phyloP scores from a whole-genome alignment of 2,329 filamentous ascomycete species.

The Calycina herbarum region DNA sequence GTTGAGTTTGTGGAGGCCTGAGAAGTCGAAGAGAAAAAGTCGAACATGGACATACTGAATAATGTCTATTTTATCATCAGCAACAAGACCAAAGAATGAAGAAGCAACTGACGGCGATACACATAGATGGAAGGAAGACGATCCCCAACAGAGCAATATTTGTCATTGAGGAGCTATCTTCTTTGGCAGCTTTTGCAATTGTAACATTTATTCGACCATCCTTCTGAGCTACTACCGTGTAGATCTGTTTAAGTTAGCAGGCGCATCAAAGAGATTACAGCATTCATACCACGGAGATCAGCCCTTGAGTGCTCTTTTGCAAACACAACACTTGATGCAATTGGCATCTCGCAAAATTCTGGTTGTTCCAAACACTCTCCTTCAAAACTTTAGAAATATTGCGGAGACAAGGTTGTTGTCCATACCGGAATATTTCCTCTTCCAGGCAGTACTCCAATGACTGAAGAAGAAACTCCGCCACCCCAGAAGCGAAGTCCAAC shows the following conservation, averaged over 20 bases:
- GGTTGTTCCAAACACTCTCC: conserved; percentile 12
- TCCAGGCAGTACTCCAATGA: background rate
- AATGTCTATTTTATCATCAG: conserved; percentile 3
- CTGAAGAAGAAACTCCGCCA: background rate
- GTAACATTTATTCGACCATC: background rate
- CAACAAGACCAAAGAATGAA: background rate
- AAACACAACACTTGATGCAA: conserved; percentile 13
- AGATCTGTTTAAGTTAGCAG: background rate
- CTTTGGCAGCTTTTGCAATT: conserved; percentile 20
- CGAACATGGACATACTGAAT: conserved; percentile 18
- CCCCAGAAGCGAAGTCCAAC: background rate
- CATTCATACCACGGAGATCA: conserved; percentile 12
- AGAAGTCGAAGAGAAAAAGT: conserved; percentile 1
- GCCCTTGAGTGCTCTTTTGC: conserved; percentile 17
- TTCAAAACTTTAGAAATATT: conserved; percentile 6
- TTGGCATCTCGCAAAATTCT: conserved; percentile 13
- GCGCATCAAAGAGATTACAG: background rate
- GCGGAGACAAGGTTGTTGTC: background rate
- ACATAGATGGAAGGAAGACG: conserved; percentile 40
- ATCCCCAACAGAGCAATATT: conserved; percentile 43
- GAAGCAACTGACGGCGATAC: conserved; percentile 1
- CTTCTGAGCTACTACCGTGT: background rate
- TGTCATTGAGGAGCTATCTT: conserved; percentile 41
- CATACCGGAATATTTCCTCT: background rate
- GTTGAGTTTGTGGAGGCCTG: conserved; percentile 6